Base-by-base conservation (phyloP, 495 filamentous ascomycete genomes). In the Talaromyces proteolyticus region DNA sequence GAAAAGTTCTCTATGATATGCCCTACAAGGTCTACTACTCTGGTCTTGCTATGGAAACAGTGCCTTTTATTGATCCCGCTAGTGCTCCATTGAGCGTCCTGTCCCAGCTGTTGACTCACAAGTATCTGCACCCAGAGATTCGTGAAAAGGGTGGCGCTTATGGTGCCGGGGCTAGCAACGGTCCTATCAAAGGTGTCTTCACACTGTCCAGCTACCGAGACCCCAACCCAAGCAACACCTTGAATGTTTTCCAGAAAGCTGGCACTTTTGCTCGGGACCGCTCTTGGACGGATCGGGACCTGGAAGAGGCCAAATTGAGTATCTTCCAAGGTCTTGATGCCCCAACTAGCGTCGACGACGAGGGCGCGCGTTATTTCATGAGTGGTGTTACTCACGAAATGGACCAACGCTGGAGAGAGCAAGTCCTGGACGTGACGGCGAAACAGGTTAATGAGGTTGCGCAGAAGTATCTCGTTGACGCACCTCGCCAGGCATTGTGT, bases 11-110 rank as follows among this genome's bases (percentile, higher is more conserved):
- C 75, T 98, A 93, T 62, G 84, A 91, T 3, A 78, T 98, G 20
- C 93, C 93, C 1, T 98, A 95, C 67, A 93, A 98, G 65, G 93
- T 98, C 44, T 96, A 92, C 60, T 97, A 96, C 64, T 84, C 91
- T 5, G 85, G 82, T 12, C 75, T 89, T 29, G 84, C 88, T 22
- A 67, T 91, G 25, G 84, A 88, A 21, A 96, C 93, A 2, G 85
- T 91, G 1, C 87, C 91, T 2, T 98, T 97, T 64, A 84, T 81
- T 23, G 80, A 91, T 40, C 59, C 80, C 0, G 77, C 85, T 22
- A 79, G 84, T 16, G 88, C 91, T 7, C 77, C 88, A 1, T 81
- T 96, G 12, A 89, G 91, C 53, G 84, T 97, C 23, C 81, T 98
- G 20, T 84, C 91, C 14, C 88, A 96, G 56, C 85, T 98, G 21